A percentile compares a stretch with the other conserved stretches of the same genome.
phyloP scores from a whole-genome alignment of 306 rosid genomes.

The Cucumis melo region DNA sequence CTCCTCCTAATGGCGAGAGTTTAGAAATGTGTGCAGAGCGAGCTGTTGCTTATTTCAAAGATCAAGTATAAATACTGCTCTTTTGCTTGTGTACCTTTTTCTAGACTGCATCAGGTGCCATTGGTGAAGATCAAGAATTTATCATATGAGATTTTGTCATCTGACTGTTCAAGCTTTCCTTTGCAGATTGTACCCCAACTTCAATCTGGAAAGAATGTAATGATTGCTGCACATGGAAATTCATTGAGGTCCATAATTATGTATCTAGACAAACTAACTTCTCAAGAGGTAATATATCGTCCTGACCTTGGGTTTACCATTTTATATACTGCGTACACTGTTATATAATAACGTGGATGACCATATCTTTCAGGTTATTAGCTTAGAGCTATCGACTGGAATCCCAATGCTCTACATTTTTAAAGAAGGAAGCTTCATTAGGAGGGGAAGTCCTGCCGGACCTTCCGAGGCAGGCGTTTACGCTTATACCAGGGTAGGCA shows the following conservation, averaged over 20 bases:
- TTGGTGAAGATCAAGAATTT: neutral
- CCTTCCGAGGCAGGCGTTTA: conserved; percentile 96
- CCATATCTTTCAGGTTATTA: conserved; percentile 53
- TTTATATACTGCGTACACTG: neutral
- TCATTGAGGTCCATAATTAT: conserved; percentile 94
- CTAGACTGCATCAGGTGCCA: neutral
- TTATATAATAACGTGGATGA: neutral
- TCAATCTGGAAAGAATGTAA: conserved; percentile 77
- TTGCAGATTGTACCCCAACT: conserved; percentile 90
- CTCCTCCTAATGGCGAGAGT: conserved; percentile 98
- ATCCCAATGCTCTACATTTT: conserved; percentile 96
- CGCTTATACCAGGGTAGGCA: conserved; percentile 73
- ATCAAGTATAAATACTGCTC: conserved; percentile 32
- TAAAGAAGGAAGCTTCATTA: conserved; percentile 77
- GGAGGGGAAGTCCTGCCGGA: conserved; percentile 90
- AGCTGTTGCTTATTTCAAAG: conserved; percentile 96
- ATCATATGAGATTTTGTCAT: neutral
- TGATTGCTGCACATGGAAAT: conserved; percentile 99
- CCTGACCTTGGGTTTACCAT: neutral
- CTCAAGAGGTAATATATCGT: conserved; percentile 60
- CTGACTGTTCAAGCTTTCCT: conserved; percentile 17
- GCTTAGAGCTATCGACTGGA: conserved; percentile 92
- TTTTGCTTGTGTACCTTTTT: neutral
- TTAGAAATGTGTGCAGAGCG: conserved; percentile 98
- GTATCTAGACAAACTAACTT: conserved; percentile 94